These are phyloP conservation scores for Nicotiana obtusifolia DNA, from an alignment of 257 asterid genomes.

Conservation along the genomic window DNA sequence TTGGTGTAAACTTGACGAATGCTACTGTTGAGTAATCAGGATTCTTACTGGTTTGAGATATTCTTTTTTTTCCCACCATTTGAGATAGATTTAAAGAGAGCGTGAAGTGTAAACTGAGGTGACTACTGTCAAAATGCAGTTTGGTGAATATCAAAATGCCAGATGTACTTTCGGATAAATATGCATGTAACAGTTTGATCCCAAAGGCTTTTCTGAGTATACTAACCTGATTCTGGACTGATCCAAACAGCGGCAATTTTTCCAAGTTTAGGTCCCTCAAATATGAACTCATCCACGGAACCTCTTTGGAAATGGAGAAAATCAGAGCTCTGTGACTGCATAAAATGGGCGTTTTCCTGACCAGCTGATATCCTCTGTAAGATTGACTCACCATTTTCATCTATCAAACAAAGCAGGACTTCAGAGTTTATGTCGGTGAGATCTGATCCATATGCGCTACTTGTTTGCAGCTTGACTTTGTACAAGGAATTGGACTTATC, in stretches of 20 bases:
- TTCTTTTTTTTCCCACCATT: not conserved
- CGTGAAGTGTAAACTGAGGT: not conserved
- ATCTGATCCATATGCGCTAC: constrained; percentile 58
- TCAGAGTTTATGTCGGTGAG: constrained; percentile 55
- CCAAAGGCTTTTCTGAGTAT: not conserved
- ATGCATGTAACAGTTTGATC: too few species aligned
- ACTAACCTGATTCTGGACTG: constrained; percentile 70
- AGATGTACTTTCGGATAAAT: not conserved
- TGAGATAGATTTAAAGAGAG: not conserved
- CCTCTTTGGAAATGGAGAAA: constrained; percentile 58
- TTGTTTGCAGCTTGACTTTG: constrained; percentile 59
- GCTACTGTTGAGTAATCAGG: not conserved
- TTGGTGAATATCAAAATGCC: not conserved
- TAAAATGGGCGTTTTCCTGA: constrained; percentile 8
- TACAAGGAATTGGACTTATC: constrained; percentile 30
- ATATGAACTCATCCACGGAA: constrained; percentile 56
- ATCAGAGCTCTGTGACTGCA: constrained; percentile 26
- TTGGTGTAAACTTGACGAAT: not conserved
- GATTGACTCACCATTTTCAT: constrained; percentile 67
- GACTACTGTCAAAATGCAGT: not conserved
- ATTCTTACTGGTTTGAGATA: not conserved
- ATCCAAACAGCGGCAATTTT: constrained; percentile 75
- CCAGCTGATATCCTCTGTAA: constrained; percentile 64
- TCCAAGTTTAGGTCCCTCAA: constrained; percentile 72
- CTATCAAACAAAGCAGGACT: constrained; percentile 66